Evolutionary conservation across 208 protist species (phyloP), one percentile per base, ranked within the genome.

Genomic region (Crithidia brevicula): DNA sequence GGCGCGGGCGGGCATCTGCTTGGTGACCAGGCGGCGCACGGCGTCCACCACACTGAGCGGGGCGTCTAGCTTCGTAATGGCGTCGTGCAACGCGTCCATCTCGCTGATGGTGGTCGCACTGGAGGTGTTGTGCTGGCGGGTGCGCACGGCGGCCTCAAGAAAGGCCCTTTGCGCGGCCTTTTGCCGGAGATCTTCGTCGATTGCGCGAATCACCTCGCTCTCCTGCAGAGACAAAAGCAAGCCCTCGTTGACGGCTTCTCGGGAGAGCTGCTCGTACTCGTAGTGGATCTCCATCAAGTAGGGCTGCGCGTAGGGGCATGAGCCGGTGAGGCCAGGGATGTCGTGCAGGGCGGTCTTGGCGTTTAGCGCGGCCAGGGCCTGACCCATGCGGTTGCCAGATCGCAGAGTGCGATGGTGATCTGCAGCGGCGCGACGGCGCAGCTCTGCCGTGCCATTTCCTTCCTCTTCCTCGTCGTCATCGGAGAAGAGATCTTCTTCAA

Each of bases 281-380:
- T 90, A 74, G 45, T 69, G 65, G 33, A 91, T 90, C 69, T 89
- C 73, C 28, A 79, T 70, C 25, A 94, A 52, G 61, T 82, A 89
- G 0, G 72, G 72, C 11, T 67, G 18, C 8, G 83, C 76, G 66
- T 72, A 67, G 25, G 84, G 79, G 31, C 73, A 73, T 47, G 53
- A 20, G 1, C 56, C 36, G 8, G 60, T 28, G 18, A 81, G 46
- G 0, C 67, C 66, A 5, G 47, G 49, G 46, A 72, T 46, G 47
- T 47, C 33, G 10, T 59, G 62, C 46, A 23, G 15, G 13, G 46
- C 45, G 4, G 18, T 43, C 27, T 42, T 49, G 1, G 30, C 23
- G 42, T 76, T 58, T 20, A 76, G 63, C 20, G 70, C 70, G 22
- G 61, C 57, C 8, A 76, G 40, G 0, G 70, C 70, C 56, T 76